Conservation (phyloP, 441 rosid species). For the Mallotus japonicus region DNA sequence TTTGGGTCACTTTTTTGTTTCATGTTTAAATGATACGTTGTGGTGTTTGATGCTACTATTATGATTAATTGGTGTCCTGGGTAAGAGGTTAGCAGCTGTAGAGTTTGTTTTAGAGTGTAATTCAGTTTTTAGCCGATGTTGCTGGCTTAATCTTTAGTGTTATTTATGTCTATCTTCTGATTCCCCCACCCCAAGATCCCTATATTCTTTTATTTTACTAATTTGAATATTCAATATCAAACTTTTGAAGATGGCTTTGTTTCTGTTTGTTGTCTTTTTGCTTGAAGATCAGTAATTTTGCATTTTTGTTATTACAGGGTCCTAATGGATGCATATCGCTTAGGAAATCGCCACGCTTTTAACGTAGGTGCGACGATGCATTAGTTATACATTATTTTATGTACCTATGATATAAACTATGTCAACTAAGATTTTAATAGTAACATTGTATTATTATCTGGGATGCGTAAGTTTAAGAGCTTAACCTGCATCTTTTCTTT, state of each 20-base stretch:
- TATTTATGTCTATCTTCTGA: too few species aligned
- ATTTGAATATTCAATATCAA: too few species aligned
- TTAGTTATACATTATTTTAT: constrained; percentile 1
- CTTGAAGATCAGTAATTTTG: background rate
- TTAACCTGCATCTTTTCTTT: constrained; percentile 17
- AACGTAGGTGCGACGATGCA: constrained; percentile 57
- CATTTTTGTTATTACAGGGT: constrained; percentile 45
- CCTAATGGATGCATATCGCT: constrained; percentile 75
- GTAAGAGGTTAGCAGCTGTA: background rate
- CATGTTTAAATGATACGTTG: background rate
- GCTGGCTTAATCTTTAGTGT: too few species aligned
- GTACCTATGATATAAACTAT: background rate
- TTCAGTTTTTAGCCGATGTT: too few species aligned
- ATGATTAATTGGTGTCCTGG: background rate
- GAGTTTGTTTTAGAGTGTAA: too few species aligned
- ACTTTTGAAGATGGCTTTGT: too few species aligned
- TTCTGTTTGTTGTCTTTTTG: background rate
- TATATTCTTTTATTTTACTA: too few species aligned
- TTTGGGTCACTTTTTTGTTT: background rate
- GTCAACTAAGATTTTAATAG: background rate
- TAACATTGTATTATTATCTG: background rate
- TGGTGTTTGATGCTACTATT: background rate
- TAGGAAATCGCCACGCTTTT: constrained; percentile 80
- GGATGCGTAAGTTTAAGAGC: background rate
- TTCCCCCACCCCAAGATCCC: too few species aligned